Base-by-base conservation (phyloP, 345 rosid species). In the Pugionium cornutum region DNA sequence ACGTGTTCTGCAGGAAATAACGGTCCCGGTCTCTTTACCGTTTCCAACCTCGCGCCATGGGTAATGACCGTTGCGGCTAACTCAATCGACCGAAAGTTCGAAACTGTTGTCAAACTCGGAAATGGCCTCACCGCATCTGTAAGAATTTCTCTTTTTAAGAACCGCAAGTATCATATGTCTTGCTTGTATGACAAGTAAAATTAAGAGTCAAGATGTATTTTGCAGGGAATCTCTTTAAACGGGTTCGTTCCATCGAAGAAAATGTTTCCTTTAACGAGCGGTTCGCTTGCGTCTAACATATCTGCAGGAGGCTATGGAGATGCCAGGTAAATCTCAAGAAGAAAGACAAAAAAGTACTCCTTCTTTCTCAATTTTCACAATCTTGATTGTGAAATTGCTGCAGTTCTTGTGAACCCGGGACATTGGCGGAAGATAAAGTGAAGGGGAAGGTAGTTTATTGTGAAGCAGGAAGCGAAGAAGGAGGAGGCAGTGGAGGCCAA, bases 1-100 rank as follows among this genome's bases (percentile, higher is more conserved):
- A 63, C 85, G 0, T 83, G 89, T 70, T 84, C 99, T 0, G 97
- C 88, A 0, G 97, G 99, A 4, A 92, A 92, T 35, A 43, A 30
- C 0, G 99, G 96, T 4, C 97, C 97, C 4, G 7, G 5, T 26
- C 40, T 47, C 1, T 71, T 34, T 3, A 75, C 97, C 0, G 83
- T 86, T 5, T 52, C 80, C 9, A 92, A 92, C 39, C 80, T 84
- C 1, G 94, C 98, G 0, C 98, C 98, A 0, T 92, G 98, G 98
- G 77, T 92, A 26, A 4, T 89, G 68, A 92, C 97, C 0, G 90
- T 86, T 4, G 96, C 85, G 2, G 97, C 97, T 50, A 83, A 71
- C 45, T 79, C 82, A 53, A 65, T 81, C 9, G 95, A 92, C 36
- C 66, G 97, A 40, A 74, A 83, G 70, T 89, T 88, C 25, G 62